These are phyloP conservation scores for Torulaspora quercuum DNA, from an alignment of 805 yeast genomes.

Conservation along the genomic window DNA sequence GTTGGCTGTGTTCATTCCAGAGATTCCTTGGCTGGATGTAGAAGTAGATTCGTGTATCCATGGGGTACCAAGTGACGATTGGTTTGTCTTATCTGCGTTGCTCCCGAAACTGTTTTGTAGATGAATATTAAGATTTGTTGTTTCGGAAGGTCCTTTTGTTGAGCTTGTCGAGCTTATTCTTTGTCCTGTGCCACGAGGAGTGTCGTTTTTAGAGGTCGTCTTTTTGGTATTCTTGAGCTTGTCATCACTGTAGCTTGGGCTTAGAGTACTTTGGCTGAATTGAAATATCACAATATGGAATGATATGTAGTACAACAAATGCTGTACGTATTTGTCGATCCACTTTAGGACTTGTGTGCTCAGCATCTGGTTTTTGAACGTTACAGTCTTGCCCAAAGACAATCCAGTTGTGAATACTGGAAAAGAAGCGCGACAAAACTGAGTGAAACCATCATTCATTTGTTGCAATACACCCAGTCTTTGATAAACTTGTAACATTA, in stretches of 20 bases:
- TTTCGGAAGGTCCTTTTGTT: constrained; percentile 4
- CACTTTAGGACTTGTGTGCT: constrained; percentile 3
- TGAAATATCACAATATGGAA: constrained; percentile 32
- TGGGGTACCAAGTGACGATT: too few relatives aligned
- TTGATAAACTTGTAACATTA: constrained; percentile 19
- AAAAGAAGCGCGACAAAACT: neutral
- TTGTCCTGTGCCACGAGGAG: constrained; percentile 8
- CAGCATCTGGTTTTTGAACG: neutral
- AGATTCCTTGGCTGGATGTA: neutral
- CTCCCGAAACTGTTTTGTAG: too few relatives aligned
- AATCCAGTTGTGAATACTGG: neutral
- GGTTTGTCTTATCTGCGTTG: neutral
- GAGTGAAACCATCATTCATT: constrained; percentile 2
- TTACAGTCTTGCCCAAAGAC: neutral
- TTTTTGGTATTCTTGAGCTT: constrained; percentile 11
- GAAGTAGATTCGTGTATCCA: neutral
- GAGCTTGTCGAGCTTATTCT: constrained; percentile 11
- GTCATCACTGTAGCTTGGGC: constrained; percentile 14
- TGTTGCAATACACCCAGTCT: constrained; percentile 11
- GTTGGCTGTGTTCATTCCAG: neutral
- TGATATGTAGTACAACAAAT: constrained; percentile 25
- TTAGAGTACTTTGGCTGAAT: constrained; percentile 18
- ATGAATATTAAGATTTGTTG: neutral
- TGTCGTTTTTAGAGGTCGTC: constrained; percentile 8
- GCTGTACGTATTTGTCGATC: constrained; percentile 19